Evolutionary conservation across 2,329 filamentous ascomycete species (phyloP).

Genomic region (Lomentospora prolificans): DNA sequence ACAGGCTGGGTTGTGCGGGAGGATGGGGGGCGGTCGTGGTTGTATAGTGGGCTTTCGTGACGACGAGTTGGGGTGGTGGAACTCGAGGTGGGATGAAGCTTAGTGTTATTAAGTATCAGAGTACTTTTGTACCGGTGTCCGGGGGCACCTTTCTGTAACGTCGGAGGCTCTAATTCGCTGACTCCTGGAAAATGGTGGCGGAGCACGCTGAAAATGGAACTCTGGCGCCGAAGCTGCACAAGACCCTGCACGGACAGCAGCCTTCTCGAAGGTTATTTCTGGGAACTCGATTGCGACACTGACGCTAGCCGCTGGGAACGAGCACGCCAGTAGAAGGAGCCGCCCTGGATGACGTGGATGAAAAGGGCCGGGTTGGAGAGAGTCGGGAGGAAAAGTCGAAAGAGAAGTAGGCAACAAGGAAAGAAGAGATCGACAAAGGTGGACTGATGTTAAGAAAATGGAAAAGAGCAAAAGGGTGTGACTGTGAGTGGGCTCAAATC

Average conservation of each 20-base stretch:
- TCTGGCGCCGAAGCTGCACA: conserved; percentile 1
- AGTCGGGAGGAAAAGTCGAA: neutral
- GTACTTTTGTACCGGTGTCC: neutral
- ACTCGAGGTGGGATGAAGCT: conserved; percentile 5
- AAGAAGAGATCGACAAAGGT: conserved; percentile 2
- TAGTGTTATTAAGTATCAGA: neutral
- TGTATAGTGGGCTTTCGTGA: neutral
- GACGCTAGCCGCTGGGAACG: too few species aligned
- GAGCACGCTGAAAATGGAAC: neutral
- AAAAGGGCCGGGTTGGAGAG: too few species aligned
- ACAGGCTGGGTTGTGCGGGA: too few species aligned
- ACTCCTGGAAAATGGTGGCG: neutral
- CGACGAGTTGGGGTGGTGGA: too few species aligned
- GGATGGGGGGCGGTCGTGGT: too few species aligned
- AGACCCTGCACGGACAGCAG: neutral
- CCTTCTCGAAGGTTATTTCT: neutral
- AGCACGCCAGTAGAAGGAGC: neutral
- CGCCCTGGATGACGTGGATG: too few species aligned
- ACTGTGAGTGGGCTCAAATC: conserved; percentile 7
- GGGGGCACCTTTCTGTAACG: neutral
- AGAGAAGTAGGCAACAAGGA: neutral
- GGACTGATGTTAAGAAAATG: neutral
- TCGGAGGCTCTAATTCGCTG: conserved; percentile 5
- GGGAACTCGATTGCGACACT: too few species aligned
- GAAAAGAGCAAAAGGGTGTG: conserved; percentile 9